Conservation (phyloP, 257 asterid genomes). For the Ophiorrhiza pumila region DNA sequence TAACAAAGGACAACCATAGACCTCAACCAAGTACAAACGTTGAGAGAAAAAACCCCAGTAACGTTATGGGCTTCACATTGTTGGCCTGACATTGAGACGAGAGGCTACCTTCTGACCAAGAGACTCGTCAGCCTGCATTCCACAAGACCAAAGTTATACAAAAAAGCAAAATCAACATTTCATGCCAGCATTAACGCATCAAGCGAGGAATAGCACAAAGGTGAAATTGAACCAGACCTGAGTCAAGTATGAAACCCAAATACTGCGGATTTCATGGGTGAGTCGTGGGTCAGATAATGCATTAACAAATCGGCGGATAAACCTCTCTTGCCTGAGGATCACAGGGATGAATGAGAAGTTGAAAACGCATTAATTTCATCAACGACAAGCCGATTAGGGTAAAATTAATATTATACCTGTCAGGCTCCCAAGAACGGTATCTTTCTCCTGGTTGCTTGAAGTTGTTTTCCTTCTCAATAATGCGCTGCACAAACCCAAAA, state of each 20-base stretch:
- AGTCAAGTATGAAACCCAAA: constrained; percentile 42
- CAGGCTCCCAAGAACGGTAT: constrained; percentile 45
- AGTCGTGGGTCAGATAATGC: constrained; percentile 45
- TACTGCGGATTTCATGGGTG: constrained; percentile 45
- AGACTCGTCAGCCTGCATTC: constrained; percentile 74
- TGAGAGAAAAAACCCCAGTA: neutral
- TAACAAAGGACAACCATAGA: neutral
- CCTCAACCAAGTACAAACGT: constrained; percentile 8
- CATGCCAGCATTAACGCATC: no score
- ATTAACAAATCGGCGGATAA: constrained; percentile 38
- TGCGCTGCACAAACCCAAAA: constrained; percentile 26
- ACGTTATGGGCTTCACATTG: constrained; percentile 46
- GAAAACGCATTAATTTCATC: neutral
- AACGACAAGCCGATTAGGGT: neutral
- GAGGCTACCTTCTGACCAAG: constrained; percentile 73
- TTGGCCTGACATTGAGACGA: constrained; percentile 59
- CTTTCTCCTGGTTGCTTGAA: constrained; percentile 53
- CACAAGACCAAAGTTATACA: neutral
- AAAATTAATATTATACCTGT: constrained; percentile 33
- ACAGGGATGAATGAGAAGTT: neutral
- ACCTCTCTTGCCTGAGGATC: constrained; percentile 45
- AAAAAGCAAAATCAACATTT: neutral
- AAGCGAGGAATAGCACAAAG: neutral
- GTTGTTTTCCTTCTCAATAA: constrained; percentile 49
- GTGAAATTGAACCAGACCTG: constrained; percentile 21